These are phyloP conservation scores for Ramaria sp. DNA, from an alignment of 768 basidiomycete genomes.

Conservation along the genomic window DNA sequence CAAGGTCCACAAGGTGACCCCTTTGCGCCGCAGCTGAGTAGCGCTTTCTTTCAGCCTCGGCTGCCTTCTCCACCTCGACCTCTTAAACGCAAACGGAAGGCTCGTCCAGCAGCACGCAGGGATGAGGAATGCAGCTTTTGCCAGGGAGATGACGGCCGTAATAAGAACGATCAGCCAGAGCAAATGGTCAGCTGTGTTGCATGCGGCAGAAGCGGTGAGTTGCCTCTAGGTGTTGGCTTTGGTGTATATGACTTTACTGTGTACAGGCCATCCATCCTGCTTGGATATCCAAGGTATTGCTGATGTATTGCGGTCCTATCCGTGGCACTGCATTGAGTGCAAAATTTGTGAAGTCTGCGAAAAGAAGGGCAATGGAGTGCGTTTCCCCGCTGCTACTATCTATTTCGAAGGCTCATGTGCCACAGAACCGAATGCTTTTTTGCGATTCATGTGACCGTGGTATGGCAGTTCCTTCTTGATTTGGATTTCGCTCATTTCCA, in stretches of 20 bases:
- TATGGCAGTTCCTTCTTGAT: conserved; percentile 16
- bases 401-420: conserved; percentile 14
- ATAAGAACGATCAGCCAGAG: conserved; percentile 49
- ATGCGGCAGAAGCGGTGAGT: conserved; percentile 75
- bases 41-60: conserved; percentile 38
- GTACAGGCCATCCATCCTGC: conserved; percentile 77
- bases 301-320: conserved; percentile 55
- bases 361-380: conserved; percentile 80
- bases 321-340: conserved; percentile 87
- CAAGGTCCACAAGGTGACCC: conserved; percentile 75
- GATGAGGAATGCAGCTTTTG: conserved; percentile 76
- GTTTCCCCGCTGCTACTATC: conserved; percentile 21
- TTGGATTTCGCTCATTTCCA: conserved; percentile 6
- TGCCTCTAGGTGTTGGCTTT: not conserved
- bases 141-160: conserved; percentile 47
- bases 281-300: conserved; percentile 49
- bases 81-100: conserved; percentile 33
- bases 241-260: conserved; percentile 4
- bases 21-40: conserved; percentile 55
- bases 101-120: conserved; percentile 22
- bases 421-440: conserved; percentile 69
- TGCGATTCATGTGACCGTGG: conserved; percentile 95
- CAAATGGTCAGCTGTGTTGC: conserved; percentile 66
- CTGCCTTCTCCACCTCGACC: conserved; percentile 28
- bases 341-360: conserved; percentile 85